Evolutionary conservation across 331 rosid genomes (phyloP).

Genomic region (Acacia concinna): DNA sequence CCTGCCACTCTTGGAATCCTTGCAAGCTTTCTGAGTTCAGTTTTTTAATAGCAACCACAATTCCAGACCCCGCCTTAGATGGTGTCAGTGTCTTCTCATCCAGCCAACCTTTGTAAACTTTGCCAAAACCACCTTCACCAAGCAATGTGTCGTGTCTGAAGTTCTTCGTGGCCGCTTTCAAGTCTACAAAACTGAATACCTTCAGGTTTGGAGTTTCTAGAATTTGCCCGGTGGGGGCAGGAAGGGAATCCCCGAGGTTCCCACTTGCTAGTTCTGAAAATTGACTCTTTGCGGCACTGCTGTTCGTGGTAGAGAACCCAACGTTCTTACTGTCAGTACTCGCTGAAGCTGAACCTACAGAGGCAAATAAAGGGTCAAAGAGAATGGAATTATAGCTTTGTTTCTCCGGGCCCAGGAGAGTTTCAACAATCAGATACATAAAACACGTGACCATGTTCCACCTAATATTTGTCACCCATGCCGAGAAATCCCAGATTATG

Average conservation of each 20-base stretch:
- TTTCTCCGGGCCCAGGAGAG: background rate
- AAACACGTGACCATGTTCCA: conserved; percentile 1
- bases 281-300: conserved; percentile 44
- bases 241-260: conserved; percentile 22
- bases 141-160: conserved; percentile 62
- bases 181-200: conserved; percentile 56
- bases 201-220: conserved; percentile 57
- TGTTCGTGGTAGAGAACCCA: conserved; percentile 30
- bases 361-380: background rate
- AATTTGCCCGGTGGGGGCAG: conserved; percentile 40
- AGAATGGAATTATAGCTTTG: background rate
- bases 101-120: conserved; percentile 85
- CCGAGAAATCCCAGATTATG: background rate
- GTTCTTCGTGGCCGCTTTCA: conserved; percentile 60
- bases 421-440: background rate
- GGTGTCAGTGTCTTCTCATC: conserved; percentile 65
- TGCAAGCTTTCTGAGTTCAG: conserved; percentile 68
- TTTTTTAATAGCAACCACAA: conserved; percentile 75
- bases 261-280: conserved; percentile 42
- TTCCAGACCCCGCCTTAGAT: conserved; percentile 55
- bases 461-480: background rate
- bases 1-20: conserved; percentile 92
- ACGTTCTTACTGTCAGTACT: conserved; percentile 35
- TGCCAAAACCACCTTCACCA: conserved; percentile 93
- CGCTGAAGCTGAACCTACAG: conserved; percentile 37